Evolutionary conservation across 2,329 filamentous ascomycete species (phyloP).

Genomic region (Rutstroemia sydowiana): DNA sequence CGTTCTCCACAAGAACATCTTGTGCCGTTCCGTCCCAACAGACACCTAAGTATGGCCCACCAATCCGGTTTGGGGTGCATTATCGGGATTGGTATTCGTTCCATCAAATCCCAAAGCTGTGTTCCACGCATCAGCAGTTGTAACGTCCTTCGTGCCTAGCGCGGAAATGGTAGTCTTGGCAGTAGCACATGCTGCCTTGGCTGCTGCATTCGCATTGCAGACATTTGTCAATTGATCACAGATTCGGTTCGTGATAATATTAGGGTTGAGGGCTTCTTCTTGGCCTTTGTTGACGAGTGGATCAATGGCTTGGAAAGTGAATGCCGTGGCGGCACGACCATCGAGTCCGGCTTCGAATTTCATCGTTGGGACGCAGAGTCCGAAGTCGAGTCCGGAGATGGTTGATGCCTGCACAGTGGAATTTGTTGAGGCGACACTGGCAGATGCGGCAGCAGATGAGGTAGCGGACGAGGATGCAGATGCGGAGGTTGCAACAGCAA

Average conservation of each 20-base stretch:
- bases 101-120: conserved; percentile 32
- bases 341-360: conserved; percentile 49
- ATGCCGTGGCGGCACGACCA: conserved; percentile 47
- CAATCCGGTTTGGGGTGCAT: conserved; percentile 25
- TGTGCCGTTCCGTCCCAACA: background rate
- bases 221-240: conserved; percentile 63
- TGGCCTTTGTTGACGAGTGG: conserved; percentile 52
- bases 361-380: conserved; percentile 42
- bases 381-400: conserved; percentile 39
- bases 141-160: conserved; percentile 40
- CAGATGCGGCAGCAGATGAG: background rate
- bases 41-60: conserved; percentile 22
- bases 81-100: conserved; percentile 26
- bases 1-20: too few relatives aligned
- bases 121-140: conserved; percentile 40
- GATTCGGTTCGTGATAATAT: conserved; percentile 67
- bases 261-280: conserved; percentile 61
- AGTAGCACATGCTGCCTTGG: conserved; percentile 43
- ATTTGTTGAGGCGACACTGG: conserved; percentile 6
- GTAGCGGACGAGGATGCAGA: background rate
- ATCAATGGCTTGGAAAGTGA: conserved; percentile 62
- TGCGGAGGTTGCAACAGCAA: background rate
- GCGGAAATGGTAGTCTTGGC: conserved; percentile 47
- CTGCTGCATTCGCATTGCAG: conserved; percentile 54
- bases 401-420: conserved; percentile 23